phyloP scores from a whole-genome alignment of 208 protist genomes.

The Trypanosoma caninum region DNA sequence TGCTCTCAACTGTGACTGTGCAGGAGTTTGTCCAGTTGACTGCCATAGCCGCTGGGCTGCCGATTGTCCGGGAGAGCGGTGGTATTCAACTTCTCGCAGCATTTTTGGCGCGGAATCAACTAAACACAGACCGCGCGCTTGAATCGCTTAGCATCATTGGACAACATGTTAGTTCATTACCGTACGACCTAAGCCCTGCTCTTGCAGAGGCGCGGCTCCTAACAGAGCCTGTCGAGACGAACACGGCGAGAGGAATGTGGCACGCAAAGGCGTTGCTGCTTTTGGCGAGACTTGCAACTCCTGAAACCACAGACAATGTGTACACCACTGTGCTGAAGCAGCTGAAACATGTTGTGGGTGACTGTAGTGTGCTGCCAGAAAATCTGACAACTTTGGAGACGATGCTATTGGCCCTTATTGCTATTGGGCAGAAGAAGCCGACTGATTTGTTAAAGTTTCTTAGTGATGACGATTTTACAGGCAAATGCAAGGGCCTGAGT shows the following conservation, averaged over 20 bases:
- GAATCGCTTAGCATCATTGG: slow-evolving; percentile 64
- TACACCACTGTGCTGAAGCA: slow-evolving; percentile 44
- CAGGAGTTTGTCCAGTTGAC: slow-evolving; percentile 73
- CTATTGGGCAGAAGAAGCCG: slow-evolving; percentile 49
- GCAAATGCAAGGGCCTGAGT: slow-evolving; percentile 28
- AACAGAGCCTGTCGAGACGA: slow-evolving; percentile 13
- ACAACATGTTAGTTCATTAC: slow-evolving; percentile 29
- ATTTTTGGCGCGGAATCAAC: slow-evolving; percentile 38
- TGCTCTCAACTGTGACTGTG: slow-evolving; percentile 64
- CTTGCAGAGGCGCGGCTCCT: slow-evolving; percentile 52
- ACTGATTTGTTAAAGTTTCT: slow-evolving; percentile 60
- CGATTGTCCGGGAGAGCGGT: slow-evolving; percentile 49
- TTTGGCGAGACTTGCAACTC: slow-evolving; percentile 44
- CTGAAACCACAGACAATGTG: slow-evolving; percentile 47
- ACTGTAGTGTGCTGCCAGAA: slow-evolving; percentile 24
- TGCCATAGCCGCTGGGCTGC: slow-evolving; percentile 50
- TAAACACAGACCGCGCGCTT: slow-evolving; percentile 40
- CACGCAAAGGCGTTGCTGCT: slow-evolving; percentile 53
- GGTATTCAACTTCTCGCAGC: slow-evolving; percentile 58
- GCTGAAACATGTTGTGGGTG: slow-evolving; percentile 19
- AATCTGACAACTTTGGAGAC: slow-evolving; percentile 72
- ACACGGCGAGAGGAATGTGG: slow-evolving; percentile 24
- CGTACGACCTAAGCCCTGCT: slow-evolving; percentile 38
- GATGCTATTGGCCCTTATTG: slow-evolving; percentile 58
- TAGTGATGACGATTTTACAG: slow-evolving; percentile 56